Conservation (phyloP, 1,139 yeast species). For the Saccharomyces hybrid region DNA sequence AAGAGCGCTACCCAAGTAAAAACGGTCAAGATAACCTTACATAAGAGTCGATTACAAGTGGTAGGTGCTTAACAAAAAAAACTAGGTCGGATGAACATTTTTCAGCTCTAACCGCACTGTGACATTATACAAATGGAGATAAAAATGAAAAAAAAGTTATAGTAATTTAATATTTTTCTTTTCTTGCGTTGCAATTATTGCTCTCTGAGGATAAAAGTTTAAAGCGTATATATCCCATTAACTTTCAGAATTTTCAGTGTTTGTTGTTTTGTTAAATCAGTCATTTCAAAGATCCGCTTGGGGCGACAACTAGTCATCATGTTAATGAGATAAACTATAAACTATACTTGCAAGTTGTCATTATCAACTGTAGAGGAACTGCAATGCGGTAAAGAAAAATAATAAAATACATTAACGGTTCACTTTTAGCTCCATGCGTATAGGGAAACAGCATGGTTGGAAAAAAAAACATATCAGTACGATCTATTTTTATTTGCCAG, state of each 20-base stretch:
- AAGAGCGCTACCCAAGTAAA: neutral
- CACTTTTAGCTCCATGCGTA: neutral
- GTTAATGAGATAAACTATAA: conserved; percentile 3
- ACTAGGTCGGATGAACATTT: neutral
- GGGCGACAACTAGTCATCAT: conserved; percentile 35
- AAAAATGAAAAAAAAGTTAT: neutral
- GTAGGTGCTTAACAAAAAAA: neutral
- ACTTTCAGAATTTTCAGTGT: conserved; percentile 32
- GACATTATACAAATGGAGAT: neutral
- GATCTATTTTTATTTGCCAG: conserved; percentile 6
- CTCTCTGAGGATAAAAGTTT: neutral
- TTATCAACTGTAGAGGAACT: neutral
- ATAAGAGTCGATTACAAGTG: neutral
- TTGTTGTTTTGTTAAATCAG: conserved; percentile 29
- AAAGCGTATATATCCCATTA: neutral
- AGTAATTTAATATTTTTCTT: neutral
- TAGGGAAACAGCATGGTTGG: neutral
- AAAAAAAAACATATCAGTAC: neutral
- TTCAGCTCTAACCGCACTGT: neutral
- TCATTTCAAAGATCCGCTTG: conserved; percentile 32
- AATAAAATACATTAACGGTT: neutral
- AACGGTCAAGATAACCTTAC: neutral
- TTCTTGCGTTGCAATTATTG: neutral
- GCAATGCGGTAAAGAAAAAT: neutral
- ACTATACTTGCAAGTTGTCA: neutral